phyloP scores from a whole-genome alignment of 331 rosid species.

The Quercus lobata region DNA sequence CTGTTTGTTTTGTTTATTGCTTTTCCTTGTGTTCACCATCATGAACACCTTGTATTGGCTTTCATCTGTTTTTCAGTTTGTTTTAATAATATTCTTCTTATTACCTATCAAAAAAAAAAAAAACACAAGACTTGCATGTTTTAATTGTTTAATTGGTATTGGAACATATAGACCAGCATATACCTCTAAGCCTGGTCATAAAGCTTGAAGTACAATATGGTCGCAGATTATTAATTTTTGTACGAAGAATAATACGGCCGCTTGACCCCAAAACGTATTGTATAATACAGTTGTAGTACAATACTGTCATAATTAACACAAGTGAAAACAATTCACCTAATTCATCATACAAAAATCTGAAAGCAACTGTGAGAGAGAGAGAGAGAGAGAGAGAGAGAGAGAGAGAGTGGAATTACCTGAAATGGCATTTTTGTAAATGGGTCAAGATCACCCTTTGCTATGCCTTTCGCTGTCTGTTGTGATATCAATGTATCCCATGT shows the following conservation, averaged over 20 bases:
- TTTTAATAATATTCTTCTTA: too few relatives aligned
- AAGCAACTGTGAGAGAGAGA: not conserved
- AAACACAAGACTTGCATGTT: not conserved
- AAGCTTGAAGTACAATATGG: not conserved
- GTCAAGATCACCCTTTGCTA: conserved; percentile 89
- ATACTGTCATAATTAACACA: not conserved
- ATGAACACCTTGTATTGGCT: too few relatives aligned
- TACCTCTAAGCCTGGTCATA: not conserved
- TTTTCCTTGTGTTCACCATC: too few relatives aligned
- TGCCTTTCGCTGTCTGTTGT: conserved; percentile 67
- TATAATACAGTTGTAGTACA: too few relatives aligned
- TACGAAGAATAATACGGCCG: too few relatives aligned
- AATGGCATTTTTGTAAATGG: conserved; percentile 81
- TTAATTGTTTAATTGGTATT: not conserved
- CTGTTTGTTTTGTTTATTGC: too few relatives aligned
- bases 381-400: conserved; percentile 4
- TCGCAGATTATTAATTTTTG: not conserved
- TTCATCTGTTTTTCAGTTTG: too few relatives aligned
- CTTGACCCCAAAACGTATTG: too few relatives aligned
- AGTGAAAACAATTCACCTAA: conserved; percentile 1
- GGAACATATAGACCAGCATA: not conserved
- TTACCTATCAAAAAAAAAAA: too few relatives aligned
- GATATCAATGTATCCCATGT: conserved; percentile 58
- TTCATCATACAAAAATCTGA: not conserved
- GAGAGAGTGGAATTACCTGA: conserved; percentile 43